Conservation (phyloP, 2,329 filamentous ascomycete species). For the Phialophora chinensis region DNA sequence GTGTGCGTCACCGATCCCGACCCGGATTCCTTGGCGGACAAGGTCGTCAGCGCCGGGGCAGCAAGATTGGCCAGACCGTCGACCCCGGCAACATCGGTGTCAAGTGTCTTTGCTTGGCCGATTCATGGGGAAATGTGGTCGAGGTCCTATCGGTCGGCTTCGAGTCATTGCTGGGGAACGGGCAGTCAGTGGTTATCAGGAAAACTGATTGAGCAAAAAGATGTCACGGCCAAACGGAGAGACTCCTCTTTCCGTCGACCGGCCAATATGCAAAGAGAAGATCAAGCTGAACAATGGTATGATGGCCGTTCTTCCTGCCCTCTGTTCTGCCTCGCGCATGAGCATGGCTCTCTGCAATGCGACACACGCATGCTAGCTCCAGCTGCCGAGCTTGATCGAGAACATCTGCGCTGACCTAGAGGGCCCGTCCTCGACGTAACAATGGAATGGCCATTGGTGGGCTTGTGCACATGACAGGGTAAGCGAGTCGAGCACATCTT, state of each 20-base stretch:
- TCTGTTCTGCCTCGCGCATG: background rate
- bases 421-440: conserved; percentile 9
- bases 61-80: conserved; percentile 40
- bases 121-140: conserved; percentile 26
- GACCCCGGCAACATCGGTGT: conserved; percentile 8
- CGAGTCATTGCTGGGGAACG: conserved; percentile 1
- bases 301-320: background rate
- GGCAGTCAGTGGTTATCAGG: too few relatives aligned
- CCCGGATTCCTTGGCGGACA: conserved; percentile 41
- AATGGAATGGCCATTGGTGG: conserved; percentile 33
- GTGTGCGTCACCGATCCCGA: conserved; percentile 44
- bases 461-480: conserved; percentile 42
- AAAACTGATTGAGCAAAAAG: background rate
- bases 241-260: conserved; percentile 6
- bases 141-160: conserved; percentile 21
- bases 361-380: background rate
- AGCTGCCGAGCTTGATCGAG: conserved; percentile 9
- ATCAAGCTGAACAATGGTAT: conserved; percentile 21
- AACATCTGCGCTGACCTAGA: conserved; percentile 11
- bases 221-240: conserved; percentile 17
- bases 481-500: conserved; percentile 9
- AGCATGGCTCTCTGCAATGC: background rate
- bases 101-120: conserved; percentile 19
- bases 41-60: conserved; percentile 41
- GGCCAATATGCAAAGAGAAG: conserved; percentile 16